Percentiles rank a stretch among this genome's conserved stretches.
phyloP scores from a whole-genome alignment of 106 monocot species.

The Alisma plantagoaquatica region DNA sequence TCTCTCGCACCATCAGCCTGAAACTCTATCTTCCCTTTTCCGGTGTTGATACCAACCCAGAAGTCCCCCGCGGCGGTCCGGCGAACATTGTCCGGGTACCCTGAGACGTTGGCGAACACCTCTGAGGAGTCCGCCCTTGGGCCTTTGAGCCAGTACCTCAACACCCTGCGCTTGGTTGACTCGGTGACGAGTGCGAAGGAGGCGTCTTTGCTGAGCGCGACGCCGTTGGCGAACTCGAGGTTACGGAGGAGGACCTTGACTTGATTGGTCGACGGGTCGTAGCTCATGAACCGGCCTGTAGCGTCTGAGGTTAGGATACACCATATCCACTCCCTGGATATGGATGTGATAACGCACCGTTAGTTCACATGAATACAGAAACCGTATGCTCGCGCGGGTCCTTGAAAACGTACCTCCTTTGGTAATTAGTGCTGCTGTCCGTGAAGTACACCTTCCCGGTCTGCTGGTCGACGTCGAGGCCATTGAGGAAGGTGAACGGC shows the following conservation, averaged over 20 bases:
- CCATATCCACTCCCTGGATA: constrained; percentile 31
- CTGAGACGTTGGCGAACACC: constrained; percentile 30
- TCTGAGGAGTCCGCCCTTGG: constrained; percentile 10
- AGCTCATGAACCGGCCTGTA: constrained; percentile 51
- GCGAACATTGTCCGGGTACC: constrained; percentile 69
- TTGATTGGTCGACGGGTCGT: constrained; percentile 18
- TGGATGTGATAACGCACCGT: background rate
- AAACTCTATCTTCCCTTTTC: constrained; percentile 54
- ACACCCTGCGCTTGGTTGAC: constrained; percentile 33
- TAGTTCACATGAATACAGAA: background rate
- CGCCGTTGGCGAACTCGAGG: constrained; percentile 48
- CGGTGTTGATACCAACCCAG: too few relatives aligned
- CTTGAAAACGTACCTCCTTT: constrained; percentile 41
- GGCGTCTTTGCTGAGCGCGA: constrained; percentile 31
- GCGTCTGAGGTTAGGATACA: constrained; percentile 31
- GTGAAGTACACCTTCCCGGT: constrained; percentile 47
- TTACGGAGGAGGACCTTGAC: constrained; percentile 22
- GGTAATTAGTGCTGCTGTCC: constrained; percentile 32
- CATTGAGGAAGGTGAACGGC: constrained; percentile 14
- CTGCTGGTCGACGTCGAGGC: constrained; percentile 36
- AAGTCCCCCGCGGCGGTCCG: constrained; percentile 38
- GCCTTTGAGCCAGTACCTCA: constrained; percentile 26
- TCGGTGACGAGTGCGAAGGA: constrained; percentile 43
- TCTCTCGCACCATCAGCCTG: constrained; percentile 21
- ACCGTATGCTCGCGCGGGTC: too few relatives aligned